Evolutionary conservation across 1,284 basidiomycete genomes (phyloP), one percentile per base, ranked within the genome.

Genomic region (Ustilago sp.): DNA sequence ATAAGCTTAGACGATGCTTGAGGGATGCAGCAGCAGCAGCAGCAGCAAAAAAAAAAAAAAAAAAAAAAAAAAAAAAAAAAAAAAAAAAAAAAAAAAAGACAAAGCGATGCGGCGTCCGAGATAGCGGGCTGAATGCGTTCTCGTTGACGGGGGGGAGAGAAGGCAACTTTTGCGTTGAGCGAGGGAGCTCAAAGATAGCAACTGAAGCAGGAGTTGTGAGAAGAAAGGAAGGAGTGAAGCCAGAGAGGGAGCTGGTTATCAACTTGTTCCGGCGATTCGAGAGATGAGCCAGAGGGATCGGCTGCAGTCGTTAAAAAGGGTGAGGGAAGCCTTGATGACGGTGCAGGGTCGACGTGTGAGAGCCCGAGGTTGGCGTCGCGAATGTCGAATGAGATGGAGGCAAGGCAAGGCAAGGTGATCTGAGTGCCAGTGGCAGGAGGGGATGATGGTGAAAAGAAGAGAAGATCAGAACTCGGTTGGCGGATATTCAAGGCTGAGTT

Each of bases 301-400:
- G 53, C 57, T 17, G 31, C 1, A 7, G 43, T 45, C 55, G 63
- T 54, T 13, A 48, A 51, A 6, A 23, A 76, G 74, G 74, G 45
- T 71, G 74, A 76, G 74, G 74, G 74, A 76, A 47, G 63, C 68
- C 74, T 76, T 76, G 74, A 74, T 43, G 60, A 61, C 38, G 65
- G 39, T 60, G 70, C 57, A 17, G 19, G 31, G 31, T 45, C 34
- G 52, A 28, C 13, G 34, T 35, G 13, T n/a, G 43, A 48, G 32
- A 39, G 39, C n/a, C 19, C 19, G 43, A 9, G 12, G 39, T 47
- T 36, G 41, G 48, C 32, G 43, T 55, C 36, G 47, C 17, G 36
- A 48, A 19, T 45, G 19, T 45, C 43, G 70, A 55, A 41, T 41
- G 36, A 36, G 38, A 35, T 35, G 65, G 58, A 35, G 59, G 23